Evolutionary conservation across 495 filamentous ascomycete species (phyloP), one percentile per base, ranked within the genome.

Genomic region (Xylaria palmicola): DNA sequence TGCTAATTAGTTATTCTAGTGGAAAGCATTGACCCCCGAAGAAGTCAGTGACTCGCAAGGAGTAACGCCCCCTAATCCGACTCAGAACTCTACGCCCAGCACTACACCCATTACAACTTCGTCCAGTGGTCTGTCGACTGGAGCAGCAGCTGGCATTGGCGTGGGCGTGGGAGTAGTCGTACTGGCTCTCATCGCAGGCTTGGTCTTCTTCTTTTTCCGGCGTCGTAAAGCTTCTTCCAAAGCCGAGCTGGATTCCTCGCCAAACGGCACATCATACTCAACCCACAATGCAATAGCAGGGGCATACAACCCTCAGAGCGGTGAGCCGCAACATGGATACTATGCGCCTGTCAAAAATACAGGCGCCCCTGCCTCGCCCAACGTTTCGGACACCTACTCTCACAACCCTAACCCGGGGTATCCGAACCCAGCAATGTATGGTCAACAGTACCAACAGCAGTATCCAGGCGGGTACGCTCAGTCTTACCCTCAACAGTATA

Each of bases 141-240:
- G 75, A 48, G 77, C 77, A 56, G 64, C 75, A 58, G 72, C 72
- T 30, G 79, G 77, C 40, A 79, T 80, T 53, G 78, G 74, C 40
- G 74, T 79, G 12, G 77, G 63, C 15, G 72, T 67, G 55, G 68
- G 66, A 24, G 30, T 78, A 15, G 63, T 62, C 15, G 77, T 67
- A 17, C 63, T 80, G 1, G 62, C 60, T 37, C 44, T 74, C 51
- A 49, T 81, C 60, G 67, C 51, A 59, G 69, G 34, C n/a, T 44
- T 77, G 26, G 62, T 66, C 29, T 80, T 73, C 67, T 74, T 70
- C 59, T 68, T 76, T 55, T 26, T 75, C 20, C 69, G 68, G 0
- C 76, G 75, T 32, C 76, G 75, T 13, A 72, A 68, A 59, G 59
- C 65, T 34, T 43, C 48, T 10, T 15, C 41, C 4, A 34, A 27